Percentiles rank a stretch among this genome's conserved stretches.
Conservation (phyloP, 805 yeast genomes). For the Yamadazyma laniorum region DNA sequence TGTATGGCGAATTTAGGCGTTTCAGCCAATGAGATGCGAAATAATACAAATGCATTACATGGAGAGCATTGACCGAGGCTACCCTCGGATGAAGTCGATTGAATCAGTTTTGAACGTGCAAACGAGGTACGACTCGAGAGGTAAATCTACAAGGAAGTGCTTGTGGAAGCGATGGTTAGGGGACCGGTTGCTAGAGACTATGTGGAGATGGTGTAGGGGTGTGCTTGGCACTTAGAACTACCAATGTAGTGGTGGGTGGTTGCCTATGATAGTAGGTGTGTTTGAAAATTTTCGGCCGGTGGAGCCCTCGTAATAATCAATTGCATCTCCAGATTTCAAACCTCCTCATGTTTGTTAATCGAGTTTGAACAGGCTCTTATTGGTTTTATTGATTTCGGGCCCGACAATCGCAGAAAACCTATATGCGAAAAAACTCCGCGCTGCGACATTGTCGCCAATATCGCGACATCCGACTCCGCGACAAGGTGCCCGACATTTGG, state of each 20-base stretch:
- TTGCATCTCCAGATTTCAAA: conserved; percentile 12
- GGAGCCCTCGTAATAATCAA: conserved; percentile 1
- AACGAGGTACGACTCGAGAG: too few relatives aligned
- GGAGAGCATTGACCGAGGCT: conserved; percentile 4
- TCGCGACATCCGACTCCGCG: conserved; percentile 2
- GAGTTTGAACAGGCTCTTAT: conserved; percentile 1
- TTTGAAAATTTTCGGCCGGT: conserved; percentile 7
- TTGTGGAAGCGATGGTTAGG: too few relatives aligned
- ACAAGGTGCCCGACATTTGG: too few relatives aligned
- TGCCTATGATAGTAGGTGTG: background rate
- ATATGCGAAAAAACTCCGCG: conserved; percentile 11
- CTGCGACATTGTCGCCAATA: conserved; percentile 1
- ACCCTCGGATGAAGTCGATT: conserved; percentile 6
- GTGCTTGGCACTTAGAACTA: too few relatives aligned
- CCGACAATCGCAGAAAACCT: conserved; percentile 9
- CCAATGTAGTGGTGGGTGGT: background rate
- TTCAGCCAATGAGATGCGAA: conserved; percentile 14
- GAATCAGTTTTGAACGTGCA: too few relatives aligned
- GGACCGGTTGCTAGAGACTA: too few relatives aligned
- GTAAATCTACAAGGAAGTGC: too few relatives aligned
- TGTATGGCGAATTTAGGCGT: background rate
- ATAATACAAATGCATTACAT: conserved; percentile 13
- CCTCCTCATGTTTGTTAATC: conserved; percentile 3
- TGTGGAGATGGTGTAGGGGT: too few relatives aligned
- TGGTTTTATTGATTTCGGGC: conserved; percentile 8